Evolutionary conservation across 768 basidiomycete species (phyloP), one percentile per base, ranked within the genome.

Genomic region (Lactarius deliciosus): DNA sequence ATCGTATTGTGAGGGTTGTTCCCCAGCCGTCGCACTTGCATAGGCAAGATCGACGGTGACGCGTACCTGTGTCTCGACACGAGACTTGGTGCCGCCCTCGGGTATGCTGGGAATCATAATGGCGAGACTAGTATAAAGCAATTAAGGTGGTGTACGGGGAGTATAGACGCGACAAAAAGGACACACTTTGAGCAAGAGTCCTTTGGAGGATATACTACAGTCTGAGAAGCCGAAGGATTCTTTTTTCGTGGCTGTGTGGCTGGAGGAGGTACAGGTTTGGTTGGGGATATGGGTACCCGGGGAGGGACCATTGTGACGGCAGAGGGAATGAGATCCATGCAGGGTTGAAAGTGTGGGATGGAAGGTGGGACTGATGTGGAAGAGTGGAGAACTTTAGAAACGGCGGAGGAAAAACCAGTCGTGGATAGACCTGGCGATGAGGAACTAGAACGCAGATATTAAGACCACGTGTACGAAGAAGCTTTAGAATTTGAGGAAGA

Each of bases 51-150:
- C 90, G 45, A 96, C 81, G 3, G 88, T 85, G 47, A 96, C 85
- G 73, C 94, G 87, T 58, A 96, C 88, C 80, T 96, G 94, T 3
- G 94, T 96, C 76, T 96, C 94, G n/a, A 96, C 94, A 40, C 94
- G 86, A 57, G 91, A 94, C 77, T 96, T 96, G 16, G 94, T 88
- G 30, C 94, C 94, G 54, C 81, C 79, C 71, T 86, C 85, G 6
- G 94, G 93, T 62, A 96, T 86, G 72, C 87, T 92, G 25, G 92
- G 91, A 53, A 93, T 86, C 74, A 92, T 81, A 64, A 96, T 90
- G 30, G 91, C 83, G 64, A 94, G 83, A 72, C 92, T 94, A 71
- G 20, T 41, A 41, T 60, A 43, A 25, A 40, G 15, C 28, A 25
- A 40, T 5, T 36, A 43, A 68, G 45, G 11, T 20, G 6, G 63